These are phyloP conservation scores for Extremus antarcticus DNA, from an alignment of 495 filamentous ascomycete species.

Conservation along the genomic window DNA sequence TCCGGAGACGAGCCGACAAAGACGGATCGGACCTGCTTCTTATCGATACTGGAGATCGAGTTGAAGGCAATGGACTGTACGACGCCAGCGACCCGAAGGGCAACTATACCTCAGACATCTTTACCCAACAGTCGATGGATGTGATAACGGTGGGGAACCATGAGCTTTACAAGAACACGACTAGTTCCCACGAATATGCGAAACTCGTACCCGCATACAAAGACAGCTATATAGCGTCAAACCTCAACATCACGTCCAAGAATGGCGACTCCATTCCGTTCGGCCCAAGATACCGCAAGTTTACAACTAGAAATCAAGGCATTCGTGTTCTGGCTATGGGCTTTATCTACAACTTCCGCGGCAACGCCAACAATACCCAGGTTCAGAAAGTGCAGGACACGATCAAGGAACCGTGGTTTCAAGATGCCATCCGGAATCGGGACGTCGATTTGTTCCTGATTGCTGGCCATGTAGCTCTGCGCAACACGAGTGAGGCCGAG, in stretches of 20 bases:
- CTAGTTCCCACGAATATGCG: slow-evolving; percentile 64
- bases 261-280: slow-evolving; percentile 61
- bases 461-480: slow-evolving; percentile 73
- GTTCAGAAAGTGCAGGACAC: slow-evolving; percentile 69
- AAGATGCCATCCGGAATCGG: slow-evolving; percentile 64
- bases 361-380: slow-evolving; percentile 78
- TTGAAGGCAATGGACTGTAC: slow-evolving; percentile 95
- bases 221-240: slow-evolving; percentile 72
- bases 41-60: slow-evolving; percentile 85
- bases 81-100: slow-evolving; percentile 82
- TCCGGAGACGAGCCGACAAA: slow-evolving; percentile 66
- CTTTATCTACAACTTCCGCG: slow-evolving; percentile 86
- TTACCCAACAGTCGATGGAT: slow-evolving; percentile 72
- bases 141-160: slow-evolving; percentile 86
- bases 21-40: slow-evolving; percentile 74
- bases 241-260: slow-evolving; percentile 74
- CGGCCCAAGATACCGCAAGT: slow-evolving; percentile 72
- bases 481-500: slow-evolving; percentile 60
- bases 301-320: slow-evolving; percentile 77
- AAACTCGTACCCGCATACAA: slow-evolving; percentile 69
- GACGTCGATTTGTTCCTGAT: slow-evolving; percentile 84
- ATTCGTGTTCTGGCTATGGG: slow-evolving; percentile 81
- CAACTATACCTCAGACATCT: slow-evolving; percentile 74
- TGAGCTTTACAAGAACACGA: slow-evolving; percentile 75
- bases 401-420: slow-evolving; percentile 80